Base-by-base conservation (phyloP, 2,329 filamentous ascomycete genomes). In the Fusarium multiceps region DNA sequence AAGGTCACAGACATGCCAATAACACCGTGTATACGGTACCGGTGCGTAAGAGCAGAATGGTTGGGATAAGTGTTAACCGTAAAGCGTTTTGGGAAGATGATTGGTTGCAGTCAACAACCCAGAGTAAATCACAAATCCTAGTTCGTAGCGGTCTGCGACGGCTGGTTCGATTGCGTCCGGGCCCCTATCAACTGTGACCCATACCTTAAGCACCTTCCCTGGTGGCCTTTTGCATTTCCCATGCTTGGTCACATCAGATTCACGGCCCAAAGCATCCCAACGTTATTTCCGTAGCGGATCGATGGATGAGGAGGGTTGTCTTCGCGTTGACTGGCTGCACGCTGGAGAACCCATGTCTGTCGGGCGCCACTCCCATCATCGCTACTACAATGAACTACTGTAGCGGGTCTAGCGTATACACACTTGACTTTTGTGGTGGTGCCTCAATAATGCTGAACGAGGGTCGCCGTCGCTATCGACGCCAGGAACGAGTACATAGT, bases 281-380 rank as follows among this genome's bases (percentile, higher is more conserved):
- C 46, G 43, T 71, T 75, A 75, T 75, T 75, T 59, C 73, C 73
- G 73, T 49, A 46, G 63, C 53, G 62, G 66, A 55, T 65, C 59
- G 32, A 34, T 45, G 49, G 51, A 60, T 50, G 56, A 55, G 74
- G 69, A 70, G 61, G 63, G 66, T 43, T 48, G 25, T 27, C 49
- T 64, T 53, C 51, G 55, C 61, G 50, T 64, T 55, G 49, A 75
- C 71, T 75, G 72, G 73, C 49, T 74, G 66, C 51, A 41, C 59
- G 49, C 65, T 55, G 56, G 55, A 63, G 34, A 55, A 47, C 54
- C 72, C 72, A 69, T 75, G 73, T 67, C 61, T 72, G 69, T 46
- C 20, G 40, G 43, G 58, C 72, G 73, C 73, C 74, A 75, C 73
- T 72, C 74, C 74, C 73, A 75, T 75, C 73, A 75, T 75, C 48